Evolutionary conservation across 768 basidiomycete species (phyloP), one percentile per base, ranked within the genome.

Genomic region (Phylloporus rhodoxanthus): DNA sequence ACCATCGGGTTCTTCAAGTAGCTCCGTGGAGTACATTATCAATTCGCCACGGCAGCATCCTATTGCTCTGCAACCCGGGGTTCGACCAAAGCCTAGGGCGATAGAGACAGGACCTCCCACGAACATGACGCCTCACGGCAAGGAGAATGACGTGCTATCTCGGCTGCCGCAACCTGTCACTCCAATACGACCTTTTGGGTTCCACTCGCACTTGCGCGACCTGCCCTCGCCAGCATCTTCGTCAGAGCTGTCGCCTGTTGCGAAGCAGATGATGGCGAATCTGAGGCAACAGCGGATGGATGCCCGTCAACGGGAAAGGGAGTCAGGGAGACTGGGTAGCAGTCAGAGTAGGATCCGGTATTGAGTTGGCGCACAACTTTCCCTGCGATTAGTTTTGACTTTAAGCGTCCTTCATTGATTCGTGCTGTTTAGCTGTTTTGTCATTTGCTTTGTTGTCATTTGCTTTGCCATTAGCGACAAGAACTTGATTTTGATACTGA

Each of bases 221-320:
- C 60, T 57, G 43, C 76, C 82, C 3, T 87, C 84, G 2, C 84
- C 87, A 19, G 77, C 83, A 20, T 82, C 78, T 25, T 87, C 86
- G 2, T 78, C 85, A 9, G 87, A 89, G 53, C 69, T 90, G 43
- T 89, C 87, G 17, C 84, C 84, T 13, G 68, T 82, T 28, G 82
- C 77, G 5, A 75, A 73, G 56, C 75, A 82, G 60, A 73, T 89
- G 59, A 89, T 89, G 87, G 68, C 70, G 49, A 75, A 82, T 56
- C 61, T 84, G 38, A 72, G 87, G 44, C 63, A 67, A 49, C 68
- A 74, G n/a, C 56, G 66, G 28, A 68, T 54, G 59, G 45, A 62
- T 17, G 66, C 66, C n/a, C 66, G 66, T 39, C 63, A 60, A 43
- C 66, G 57, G 32, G 66, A 69, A 37, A 55, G 68, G 23, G 63